phyloP scores from a whole-genome alignment of 2,329 filamentous ascomycete genomes.

The Phialophora macrospora region DNA sequence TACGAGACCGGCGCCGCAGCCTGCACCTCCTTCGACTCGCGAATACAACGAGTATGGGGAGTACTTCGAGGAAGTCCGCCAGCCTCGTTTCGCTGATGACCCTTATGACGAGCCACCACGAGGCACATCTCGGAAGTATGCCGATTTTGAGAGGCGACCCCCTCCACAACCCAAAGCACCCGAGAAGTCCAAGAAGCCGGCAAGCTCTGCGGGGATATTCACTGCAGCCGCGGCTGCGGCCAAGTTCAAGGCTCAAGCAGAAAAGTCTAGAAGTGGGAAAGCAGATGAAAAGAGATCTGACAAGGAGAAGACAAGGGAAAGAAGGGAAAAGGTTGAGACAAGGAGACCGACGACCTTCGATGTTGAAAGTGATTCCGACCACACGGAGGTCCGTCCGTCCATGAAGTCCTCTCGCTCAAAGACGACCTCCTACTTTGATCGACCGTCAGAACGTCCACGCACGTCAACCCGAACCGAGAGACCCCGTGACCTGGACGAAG shows the following conservation, averaged over 20 bases:
- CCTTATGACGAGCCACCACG: constrained; percentile 47
- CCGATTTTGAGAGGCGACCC: constrained; percentile 45
- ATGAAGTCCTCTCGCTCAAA: constrained; percentile 30
- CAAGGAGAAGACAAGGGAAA: constrained; percentile 50
- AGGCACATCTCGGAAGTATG: constrained; percentile 47
- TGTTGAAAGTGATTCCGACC: constrained; percentile 45
- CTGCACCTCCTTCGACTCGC: constrained; percentile 37
- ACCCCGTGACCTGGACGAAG: constrained; percentile 32
- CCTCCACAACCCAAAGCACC: constrained; percentile 41
- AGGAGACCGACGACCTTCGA: constrained; percentile 41
- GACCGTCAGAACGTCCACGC: constrained; percentile 21
- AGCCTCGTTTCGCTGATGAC: constrained; percentile 46
- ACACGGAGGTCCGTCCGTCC: constrained; percentile 28
- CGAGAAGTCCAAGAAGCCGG: constrained; percentile 45
- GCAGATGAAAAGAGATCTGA: constrained; percentile 49
- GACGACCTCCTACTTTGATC: constrained; percentile 29
- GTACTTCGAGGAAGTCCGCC: constrained; percentile 50
- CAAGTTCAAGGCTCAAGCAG: constrained; percentile 33
- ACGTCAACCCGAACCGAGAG: constrained; percentile 39
- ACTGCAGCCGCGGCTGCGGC: constrained; percentile 28
- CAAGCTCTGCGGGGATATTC: constrained; percentile 33
- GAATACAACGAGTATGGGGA: constrained; percentile 50
- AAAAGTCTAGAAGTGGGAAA: constrained; percentile 31
- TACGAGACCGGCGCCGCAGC: constrained; percentile 31
- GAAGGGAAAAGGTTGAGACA: constrained; percentile 47